Base-by-base conservation (phyloP, 768 basidiomycete species). In the Leccinum barrowsii region DNA sequence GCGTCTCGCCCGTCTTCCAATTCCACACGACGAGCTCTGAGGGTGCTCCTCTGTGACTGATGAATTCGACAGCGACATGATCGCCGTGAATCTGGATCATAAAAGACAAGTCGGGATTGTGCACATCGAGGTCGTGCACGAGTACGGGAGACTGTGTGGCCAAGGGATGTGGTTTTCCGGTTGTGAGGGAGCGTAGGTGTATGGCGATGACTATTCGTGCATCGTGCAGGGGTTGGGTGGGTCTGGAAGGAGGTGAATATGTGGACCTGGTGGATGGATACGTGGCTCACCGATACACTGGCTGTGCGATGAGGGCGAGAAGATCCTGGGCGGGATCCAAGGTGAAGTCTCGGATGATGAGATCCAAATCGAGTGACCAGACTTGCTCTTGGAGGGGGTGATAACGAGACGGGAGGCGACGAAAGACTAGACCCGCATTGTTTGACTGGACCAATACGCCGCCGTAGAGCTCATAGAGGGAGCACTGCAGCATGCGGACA, bases 321-420 rank as follows among this genome's bases (percentile, higher is more conserved):
- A 90, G 76, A 67, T 89, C 82, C 64, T 87, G 86, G 22, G 82
- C 78, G 17, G 85, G 83, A 66, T 89, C 87, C 75, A 90, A 79
- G 7, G 76, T 77, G 61, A 85, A 85, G 63, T 86, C 85, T n/a
- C 81, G 77, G 12, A 85, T 63, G 15, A 59, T 35, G 35, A 80
- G 61, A 4, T 72, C 73, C 55, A 74, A 34, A 21, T 72, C 66
- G 17, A 82, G 57, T 5, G 68, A 67, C 84, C 85, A 85, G 15
- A 70, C 63, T 37, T 71, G 72, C 50, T 77, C 74, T 52, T 77
- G 63, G 58, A 85, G 82, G n/a, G 67, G 72, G 22, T 82, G 79
- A 50, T 73, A 68, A 26, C 65, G 64, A 8, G 84, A 85, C 17
- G 84, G 82, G 11, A 86, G 75, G 52, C 77, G 77, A 55, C 70